Base-by-base conservation (phyloP, 495 filamentous ascomycete genomes). In the Penicillium silybi region DNA sequence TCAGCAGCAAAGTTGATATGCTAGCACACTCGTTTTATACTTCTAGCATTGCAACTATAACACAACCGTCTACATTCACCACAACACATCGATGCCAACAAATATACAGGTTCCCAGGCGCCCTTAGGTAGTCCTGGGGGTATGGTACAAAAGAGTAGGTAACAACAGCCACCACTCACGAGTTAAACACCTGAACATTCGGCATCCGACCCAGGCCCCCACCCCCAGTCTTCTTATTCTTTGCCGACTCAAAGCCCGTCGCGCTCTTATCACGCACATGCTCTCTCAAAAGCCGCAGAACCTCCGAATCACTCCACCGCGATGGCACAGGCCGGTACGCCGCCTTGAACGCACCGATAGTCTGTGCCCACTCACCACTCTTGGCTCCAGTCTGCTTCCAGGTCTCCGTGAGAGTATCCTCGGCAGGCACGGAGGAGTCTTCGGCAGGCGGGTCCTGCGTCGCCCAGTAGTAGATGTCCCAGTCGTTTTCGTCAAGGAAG, bases 391-490 rank as follows among this genome's bases (percentile, higher is more conserved):
- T 77, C 35, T 76, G 65, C 57, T 77, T 76, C 78, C 78, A 81
- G 22, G 66, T 76, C 52, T 81, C 78, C n/a, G 78, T 79, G 38
- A 71, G 61, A 4, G 72, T 73, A 45, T 75, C 75, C 51, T 76
- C 65, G 13, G 65, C 38, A 8, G 66, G 52, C 6, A 29, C 23
- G 11, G 41, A 32, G 51, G 43, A 26, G 54, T 56, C 64, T 13
- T 82, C 79, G 1, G 75, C 58, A 1, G 81, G 74, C 6, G 88
- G 80, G 56, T 88, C 83, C 67, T 98, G 95, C n/a, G 95, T 98
- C 0, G 90, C 89, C 93, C 93, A 98, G 80, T 98, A 98, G 77
- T 98, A 98, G 52, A 98, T 97, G 67, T 98, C 93, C 93, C 93
- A 98, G 70, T 98, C 93, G 66, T 97, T 97, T 70, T 98, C 93